Base-by-base conservation (phyloP, 768 basidiomycete genomes). In the Hortiboletus campestris region DNA sequence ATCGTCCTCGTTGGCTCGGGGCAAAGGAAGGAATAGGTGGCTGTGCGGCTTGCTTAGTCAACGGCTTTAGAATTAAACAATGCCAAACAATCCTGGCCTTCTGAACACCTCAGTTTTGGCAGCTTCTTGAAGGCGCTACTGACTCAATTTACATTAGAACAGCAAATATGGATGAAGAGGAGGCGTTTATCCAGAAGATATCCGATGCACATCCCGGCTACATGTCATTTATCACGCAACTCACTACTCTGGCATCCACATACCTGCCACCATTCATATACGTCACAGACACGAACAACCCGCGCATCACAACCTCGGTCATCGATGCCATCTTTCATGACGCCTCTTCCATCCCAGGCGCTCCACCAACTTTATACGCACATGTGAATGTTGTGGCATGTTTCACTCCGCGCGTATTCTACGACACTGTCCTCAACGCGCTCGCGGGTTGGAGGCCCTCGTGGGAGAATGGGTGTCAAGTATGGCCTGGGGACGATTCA, bases 211-310 rank as follows among this genome's bases (percentile, higher is more conserved):
- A 70, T 22, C 66, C 69, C 1, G 71, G 69, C 4, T 67, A 73
- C 46, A 10, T 34, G 19, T 55, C 57, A 14, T 66, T 71, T 13
- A 55, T 60, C 25, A n/a, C 49, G 10, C 70, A 72, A 31, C 47
- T 73, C 52, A 53, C 56, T 3, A 28, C 68, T 9, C 65, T 78
- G 4, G 65, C 77, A 4, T 67, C 67, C 4, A 60, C 71, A 1
- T 68, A 55, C 42, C 79, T 85, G 9, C 85, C 86, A 2, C 78
- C 84, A 1, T 91, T 89, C 69, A 78, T 91, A 57, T 88, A 82
- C 66, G 65, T 91, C 40, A 80, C 84, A 49, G 86, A 89, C 67
- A 69, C 82, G 0, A 72, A 73, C 49, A 77, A 83, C 6, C 67
- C 79, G 7, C 74, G 77, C 38, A 69, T 79, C 28, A 81, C 84